Percentiles rank a stretch among this genome's conserved stretches.
These are phyloP conservation scores for Rhizopogon sp. DNA, from an alignment of 768 basidiomycete genomes.

Conservation along the genomic window DNA sequence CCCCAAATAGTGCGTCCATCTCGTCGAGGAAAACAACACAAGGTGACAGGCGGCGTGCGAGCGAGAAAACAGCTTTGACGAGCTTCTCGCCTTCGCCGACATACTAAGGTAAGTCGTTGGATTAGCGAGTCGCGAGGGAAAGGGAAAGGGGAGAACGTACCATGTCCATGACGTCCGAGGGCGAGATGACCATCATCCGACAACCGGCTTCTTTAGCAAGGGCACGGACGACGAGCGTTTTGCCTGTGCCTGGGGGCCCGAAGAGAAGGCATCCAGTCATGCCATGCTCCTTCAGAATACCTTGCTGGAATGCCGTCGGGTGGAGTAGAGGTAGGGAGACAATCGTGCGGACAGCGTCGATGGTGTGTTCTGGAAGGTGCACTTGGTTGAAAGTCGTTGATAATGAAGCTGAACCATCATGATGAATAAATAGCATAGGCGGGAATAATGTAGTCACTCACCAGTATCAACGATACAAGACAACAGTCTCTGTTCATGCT, in stretches of 20 bases:
- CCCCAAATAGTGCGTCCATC: conserved; percentile 89
- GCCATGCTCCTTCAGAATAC: conserved; percentile 85
- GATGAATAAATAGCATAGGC: neutral
- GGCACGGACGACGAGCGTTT: conserved; percentile 85
- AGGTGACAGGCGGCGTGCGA: conserved; percentile 81
- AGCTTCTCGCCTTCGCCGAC: conserved; percentile 89
- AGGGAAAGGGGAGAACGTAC: conserved; percentile 33
- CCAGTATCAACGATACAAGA: conserved; percentile 84
- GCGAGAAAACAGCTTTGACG: conserved; percentile 82
- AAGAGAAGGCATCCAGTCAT: conserved; percentile 91
- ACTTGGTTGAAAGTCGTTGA: conserved; percentile 85
- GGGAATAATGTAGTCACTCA: conserved; percentile 24
- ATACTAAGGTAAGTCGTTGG: conserved; percentile 42
- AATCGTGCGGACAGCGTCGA: conserved; percentile 88
- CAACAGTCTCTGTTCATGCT: conserved; percentile 77
- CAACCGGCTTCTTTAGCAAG: conserved; percentile 93
- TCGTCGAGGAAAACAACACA: conserved; percentile 95
- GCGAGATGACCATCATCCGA: conserved; percentile 85
- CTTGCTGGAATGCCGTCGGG: conserved; percentile 82
- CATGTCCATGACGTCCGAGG: conserved; percentile 97
- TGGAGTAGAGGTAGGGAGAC: conserved; percentile 86
- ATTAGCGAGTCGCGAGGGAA: conserved; percentile 2
- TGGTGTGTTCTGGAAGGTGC: conserved; percentile 81
- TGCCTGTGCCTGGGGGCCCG: conserved; percentile 91
- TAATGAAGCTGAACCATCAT: conserved; percentile 49